Evolutionary conservation across 306 rosid species (phyloP).

Genomic region (Herpetospermum pedunculosum): DNA sequence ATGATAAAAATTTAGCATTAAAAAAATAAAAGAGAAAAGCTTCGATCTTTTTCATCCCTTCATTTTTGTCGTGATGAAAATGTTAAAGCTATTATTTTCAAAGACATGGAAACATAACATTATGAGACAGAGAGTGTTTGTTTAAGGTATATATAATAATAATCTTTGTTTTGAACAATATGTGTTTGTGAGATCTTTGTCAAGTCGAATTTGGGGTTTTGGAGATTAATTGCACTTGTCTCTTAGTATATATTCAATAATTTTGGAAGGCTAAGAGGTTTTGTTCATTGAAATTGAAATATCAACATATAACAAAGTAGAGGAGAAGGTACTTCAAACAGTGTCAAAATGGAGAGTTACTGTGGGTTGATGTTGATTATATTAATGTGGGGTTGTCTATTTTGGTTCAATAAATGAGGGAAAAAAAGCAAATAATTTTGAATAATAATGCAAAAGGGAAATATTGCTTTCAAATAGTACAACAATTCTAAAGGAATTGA

Average conservation of each 20-base stretch:
- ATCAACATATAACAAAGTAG: slow-evolving; percentile 2
- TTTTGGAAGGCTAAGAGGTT: not conserved
- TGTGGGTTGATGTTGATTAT: not conserved
- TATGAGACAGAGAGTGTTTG: not conserved
- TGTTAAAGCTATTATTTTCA: not conserved
- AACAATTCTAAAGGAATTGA: too few relatives aligned
- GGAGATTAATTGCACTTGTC: not conserved
- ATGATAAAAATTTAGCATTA: too few relatives aligned
- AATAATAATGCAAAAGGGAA: not conserved
- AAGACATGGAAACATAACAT: not conserved
- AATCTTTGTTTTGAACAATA: not conserved
- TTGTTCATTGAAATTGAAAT: slow-evolving; percentile 4
- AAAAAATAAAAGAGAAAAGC: not conserved
- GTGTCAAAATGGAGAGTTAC: slow-evolving; percentile 1
- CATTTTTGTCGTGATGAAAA: not conserved
- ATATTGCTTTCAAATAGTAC: not conserved
- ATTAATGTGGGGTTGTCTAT: not conserved
- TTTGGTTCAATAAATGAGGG: not conserved
- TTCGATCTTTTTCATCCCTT: not conserved
- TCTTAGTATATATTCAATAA: not conserved
- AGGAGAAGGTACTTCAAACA: not conserved
- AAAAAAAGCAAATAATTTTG: not conserved
- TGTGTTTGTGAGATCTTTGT: not conserved
- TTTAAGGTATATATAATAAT: not conserved
- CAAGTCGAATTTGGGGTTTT: not conserved